Evolutionary conservation across 1,284 basidiomycete species (phyloP).

Genomic region (Ceratobasidium papillatum): DNA sequence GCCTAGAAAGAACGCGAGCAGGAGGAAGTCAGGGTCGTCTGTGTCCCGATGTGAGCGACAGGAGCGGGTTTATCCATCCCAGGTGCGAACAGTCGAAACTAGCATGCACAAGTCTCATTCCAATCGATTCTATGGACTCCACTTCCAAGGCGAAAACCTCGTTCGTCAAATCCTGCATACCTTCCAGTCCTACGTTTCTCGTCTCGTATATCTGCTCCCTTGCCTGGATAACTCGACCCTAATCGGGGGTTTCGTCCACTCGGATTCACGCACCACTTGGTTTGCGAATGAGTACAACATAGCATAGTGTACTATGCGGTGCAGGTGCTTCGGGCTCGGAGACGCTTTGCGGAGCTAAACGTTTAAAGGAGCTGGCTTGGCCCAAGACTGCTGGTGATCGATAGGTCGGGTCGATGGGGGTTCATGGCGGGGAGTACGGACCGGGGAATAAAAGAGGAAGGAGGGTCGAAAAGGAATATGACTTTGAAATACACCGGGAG

Average conservation of each 20-base stretch:
- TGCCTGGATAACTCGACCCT: too few relatives aligned
- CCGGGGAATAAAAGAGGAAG: conserved; percentile 50
- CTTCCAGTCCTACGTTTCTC: conserved; percentile 56
- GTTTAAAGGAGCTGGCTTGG: conserved; percentile 69
- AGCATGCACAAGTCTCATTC: conserved; percentile 53
- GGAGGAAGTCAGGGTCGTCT: conserved; percentile 55
- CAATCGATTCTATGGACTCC: conserved; percentile 87
- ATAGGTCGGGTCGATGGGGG: too few relatives aligned
- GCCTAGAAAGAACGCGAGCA: conserved; percentile 79
- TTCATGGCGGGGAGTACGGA: conserved; percentile 47
- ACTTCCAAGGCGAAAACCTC: conserved; percentile 93
- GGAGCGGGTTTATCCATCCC: not conserved
- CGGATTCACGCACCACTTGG: too few relatives aligned
- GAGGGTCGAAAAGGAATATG: too few relatives aligned
- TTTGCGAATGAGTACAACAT: conserved; percentile 56
- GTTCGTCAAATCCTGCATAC: conserved; percentile 69
- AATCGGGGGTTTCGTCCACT: too few relatives aligned
- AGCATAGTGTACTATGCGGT: conserved; percentile 65
- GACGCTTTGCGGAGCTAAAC: too few relatives aligned
- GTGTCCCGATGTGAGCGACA: not conserved
- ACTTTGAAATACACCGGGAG: too few relatives aligned
- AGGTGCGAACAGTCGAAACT: conserved; percentile 28
- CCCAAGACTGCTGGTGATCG: conserved; percentile 53
- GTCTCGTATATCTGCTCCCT: too few relatives aligned
- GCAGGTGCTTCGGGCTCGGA: conserved; percentile 58